Conservation (phyloP, 1,284 basidiomycete genomes). For the Microbotryum scabiosae region DNA sequence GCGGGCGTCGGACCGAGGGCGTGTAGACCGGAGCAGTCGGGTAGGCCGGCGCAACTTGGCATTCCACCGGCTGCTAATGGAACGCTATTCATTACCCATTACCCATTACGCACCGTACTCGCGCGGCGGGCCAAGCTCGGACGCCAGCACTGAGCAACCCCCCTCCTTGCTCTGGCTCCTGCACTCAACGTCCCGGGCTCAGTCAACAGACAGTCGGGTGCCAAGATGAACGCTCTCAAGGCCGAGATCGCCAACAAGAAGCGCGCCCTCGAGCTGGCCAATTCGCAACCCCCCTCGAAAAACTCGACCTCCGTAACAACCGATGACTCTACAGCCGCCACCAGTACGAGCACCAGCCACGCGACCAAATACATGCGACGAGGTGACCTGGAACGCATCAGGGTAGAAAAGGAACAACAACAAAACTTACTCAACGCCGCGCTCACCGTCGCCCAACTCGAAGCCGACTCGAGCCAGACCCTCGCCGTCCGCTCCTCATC, state of each 20-base stretch:
- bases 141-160: too few relatives aligned
- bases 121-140: too few relatives aligned
- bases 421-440: slow-evolving; percentile 15
- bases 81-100: too few relatives aligned
- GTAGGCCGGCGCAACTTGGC: too few relatives aligned
- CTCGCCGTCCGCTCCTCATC: not conserved
- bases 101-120: too few relatives aligned
- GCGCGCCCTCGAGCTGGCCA: slow-evolving; percentile 51
- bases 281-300: not conserved
- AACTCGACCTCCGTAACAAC: not conserved
- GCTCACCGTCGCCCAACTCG: slow-evolving; percentile 30
- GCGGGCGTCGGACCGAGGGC: too few relatives aligned
- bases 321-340: not conserved
- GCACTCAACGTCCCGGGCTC: too few relatives aligned
- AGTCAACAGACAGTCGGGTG: not conserved
- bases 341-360: slow-evolving; percentile 32
- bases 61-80: too few relatives aligned
- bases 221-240: slow-evolving; percentile 71
- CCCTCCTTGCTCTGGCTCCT: too few relatives aligned
- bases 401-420: slow-evolving; percentile 55
- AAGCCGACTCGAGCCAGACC: slow-evolving; percentile 33
- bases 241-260: slow-evolving; percentile 82
- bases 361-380: slow-evolving; percentile 77
- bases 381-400: slow-evolving; percentile 60
- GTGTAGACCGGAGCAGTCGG: too few relatives aligned